phyloP scores from a whole-genome alignment of 208 protist genomes.

The Naegleria lovaniensis region DNA sequence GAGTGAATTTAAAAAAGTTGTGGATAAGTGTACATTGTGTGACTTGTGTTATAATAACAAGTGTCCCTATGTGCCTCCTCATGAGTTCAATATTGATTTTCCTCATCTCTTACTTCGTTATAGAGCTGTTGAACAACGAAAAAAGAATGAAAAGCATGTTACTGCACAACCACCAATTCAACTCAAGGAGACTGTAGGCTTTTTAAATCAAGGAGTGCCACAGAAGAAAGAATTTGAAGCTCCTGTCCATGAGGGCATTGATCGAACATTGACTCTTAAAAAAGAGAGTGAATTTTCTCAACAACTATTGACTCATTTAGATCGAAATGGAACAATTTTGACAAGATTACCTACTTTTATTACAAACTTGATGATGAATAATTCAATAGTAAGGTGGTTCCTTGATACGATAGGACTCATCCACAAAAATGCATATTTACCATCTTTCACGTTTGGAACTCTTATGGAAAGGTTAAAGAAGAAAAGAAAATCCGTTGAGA shows the following conservation, averaged over 20 bases:
- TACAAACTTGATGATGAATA: not conserved
- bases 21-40: constrained; percentile 32
- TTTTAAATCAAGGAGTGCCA: not conserved
- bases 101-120: constrained; percentile 1
- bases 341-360: not conserved
- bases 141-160: not conserved
- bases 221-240: constrained; percentile 6
- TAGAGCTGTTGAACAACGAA: constrained; percentile 17
- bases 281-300: constrained; percentile 8
- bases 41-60: constrained; percentile 33
- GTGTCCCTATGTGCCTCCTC: constrained; percentile 32
- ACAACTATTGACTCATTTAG: constrained; percentile 15
- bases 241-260: not conserved
- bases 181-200: not conserved
- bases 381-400: not conserved
- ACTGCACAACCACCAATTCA: not conserved
- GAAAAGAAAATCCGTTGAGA: not conserved
- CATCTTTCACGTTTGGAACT: not conserved
- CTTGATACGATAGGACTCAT: not conserved
- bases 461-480: not conserved
- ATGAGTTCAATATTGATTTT: constrained; percentile 36
- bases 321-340: not conserved
- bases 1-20: constrained; percentile 32
- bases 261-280: constrained; percentile 18
- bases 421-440: constrained; percentile 30